Conservation (phyloP, 805 yeast species). For the Barnettozyma salicaria region DNA sequence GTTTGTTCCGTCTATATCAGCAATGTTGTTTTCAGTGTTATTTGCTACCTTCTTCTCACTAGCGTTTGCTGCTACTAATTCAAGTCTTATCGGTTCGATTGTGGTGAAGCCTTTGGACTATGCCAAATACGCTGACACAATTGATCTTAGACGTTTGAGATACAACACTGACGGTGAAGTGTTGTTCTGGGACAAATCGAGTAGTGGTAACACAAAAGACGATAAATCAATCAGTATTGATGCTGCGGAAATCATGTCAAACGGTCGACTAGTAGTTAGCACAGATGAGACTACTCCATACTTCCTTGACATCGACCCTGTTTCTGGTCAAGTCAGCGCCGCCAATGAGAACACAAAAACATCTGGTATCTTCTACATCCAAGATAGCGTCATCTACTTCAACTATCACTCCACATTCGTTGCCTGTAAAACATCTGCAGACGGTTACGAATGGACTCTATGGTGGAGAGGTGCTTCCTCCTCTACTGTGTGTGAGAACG, state of each 20-base stretch:
- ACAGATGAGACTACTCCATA: constrained; percentile 1
- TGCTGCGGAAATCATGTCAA: constrained; percentile 8
- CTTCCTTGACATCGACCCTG: constrained; percentile 11
- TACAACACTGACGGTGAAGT: constrained; percentile 14
- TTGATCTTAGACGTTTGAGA: constrained; percentile 17
- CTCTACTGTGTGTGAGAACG: constrained; percentile 14
- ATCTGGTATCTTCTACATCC: constrained; percentile 17
- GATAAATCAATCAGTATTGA: constrained; percentile 11
- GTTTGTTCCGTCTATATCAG: too few species aligned
- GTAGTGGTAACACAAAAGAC: background rate
- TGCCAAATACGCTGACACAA: constrained; percentile 12
- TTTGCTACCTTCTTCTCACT: constrained; percentile 1
- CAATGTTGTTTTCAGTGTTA: background rate
- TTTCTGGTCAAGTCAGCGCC: constrained; percentile 13
- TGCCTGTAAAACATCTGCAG: constrained; percentile 16
- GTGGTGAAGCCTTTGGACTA: constrained; percentile 19
- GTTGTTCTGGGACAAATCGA: constrained; percentile 13
- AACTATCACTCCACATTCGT: constrained; percentile 19
- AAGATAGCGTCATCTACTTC: constrained; percentile 11
- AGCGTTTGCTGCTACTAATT: constrained; percentile 1
- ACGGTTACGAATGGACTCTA: constrained; percentile 12
- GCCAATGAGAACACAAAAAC: constrained; percentile 6
- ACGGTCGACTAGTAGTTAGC: constrained; percentile 15
- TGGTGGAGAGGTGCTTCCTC: constrained; percentile 24
- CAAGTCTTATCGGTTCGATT: constrained; percentile 14